A percentile compares a stretch with the other conserved stretches of the same genome.
Conservation (phyloP, 2,329 filamentous ascomycete genomes). For the Phyllachora maydis region DNA sequence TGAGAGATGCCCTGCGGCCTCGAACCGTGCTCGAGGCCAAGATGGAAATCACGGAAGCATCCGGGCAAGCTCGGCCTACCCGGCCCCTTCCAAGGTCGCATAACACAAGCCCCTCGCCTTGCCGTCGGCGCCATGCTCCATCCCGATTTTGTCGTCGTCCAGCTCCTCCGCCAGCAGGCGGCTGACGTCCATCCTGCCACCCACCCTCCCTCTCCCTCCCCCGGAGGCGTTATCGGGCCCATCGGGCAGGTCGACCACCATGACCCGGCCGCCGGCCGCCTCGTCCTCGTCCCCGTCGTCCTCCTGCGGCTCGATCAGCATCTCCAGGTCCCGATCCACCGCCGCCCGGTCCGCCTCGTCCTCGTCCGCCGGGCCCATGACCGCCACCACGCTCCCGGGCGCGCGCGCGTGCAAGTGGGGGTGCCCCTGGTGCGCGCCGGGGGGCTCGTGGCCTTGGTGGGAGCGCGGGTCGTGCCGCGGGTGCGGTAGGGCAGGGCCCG, state of each 20-base stretch:
- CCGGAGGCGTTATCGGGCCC: slow-evolving; percentile 1
- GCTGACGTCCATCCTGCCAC: slow-evolving; percentile 7
- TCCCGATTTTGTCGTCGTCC: no score
- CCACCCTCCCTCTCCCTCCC: background rate
- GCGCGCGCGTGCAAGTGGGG: slow-evolving; percentile 2
- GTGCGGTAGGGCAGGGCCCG: slow-evolving; percentile 4
- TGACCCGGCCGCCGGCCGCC: slow-evolving; percentile 2
- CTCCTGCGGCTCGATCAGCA: slow-evolving; percentile 25
- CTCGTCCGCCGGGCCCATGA: slow-evolving; percentile 3
- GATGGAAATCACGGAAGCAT: no score
- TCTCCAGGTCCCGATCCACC: slow-evolving; percentile 27
- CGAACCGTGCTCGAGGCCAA: no score
- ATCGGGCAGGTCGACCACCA: background rate
- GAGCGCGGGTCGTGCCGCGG: slow-evolving; percentile 1
- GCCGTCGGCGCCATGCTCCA: no score
- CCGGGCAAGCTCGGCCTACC: no score
- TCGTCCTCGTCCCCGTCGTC: slow-evolving; percentile 17
- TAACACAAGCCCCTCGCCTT: no score
- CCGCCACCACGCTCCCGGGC: slow-evolving; percentile 2
- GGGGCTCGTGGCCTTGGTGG: slow-evolving; percentile 2
- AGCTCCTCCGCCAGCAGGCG: slow-evolving; percentile 5
- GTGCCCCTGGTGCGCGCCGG: slow-evolving; percentile 1
- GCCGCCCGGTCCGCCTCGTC: slow-evolving; percentile 6
- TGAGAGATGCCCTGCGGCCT: no score
- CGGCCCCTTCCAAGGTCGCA: no score